Conservation (phyloP, 257 asterid species). For the Petunia axillaris region DNA sequence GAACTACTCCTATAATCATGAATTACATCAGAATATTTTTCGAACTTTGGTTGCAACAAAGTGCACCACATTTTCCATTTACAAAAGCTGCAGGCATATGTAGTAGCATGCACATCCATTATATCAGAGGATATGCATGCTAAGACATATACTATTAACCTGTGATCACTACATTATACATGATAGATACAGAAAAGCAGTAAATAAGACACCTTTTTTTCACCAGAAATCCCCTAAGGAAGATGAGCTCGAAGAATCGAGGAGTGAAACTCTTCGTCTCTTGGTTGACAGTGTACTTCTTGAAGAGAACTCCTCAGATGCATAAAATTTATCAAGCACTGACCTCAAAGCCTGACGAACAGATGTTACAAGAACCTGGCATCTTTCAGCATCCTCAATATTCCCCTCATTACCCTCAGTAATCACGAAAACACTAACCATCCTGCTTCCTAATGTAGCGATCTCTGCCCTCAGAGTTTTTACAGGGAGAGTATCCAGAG, state of each 20-base stretch:
- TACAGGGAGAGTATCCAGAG: conserved; percentile 66
- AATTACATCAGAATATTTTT: neutral
- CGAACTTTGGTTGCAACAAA: conserved; percentile 20
- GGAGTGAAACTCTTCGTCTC: conserved; percentile 64
- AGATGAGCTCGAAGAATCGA: conserved; percentile 47
- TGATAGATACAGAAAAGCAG: conserved; percentile 24
- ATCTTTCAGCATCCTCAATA: conserved; percentile 37
- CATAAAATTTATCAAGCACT: conserved; percentile 80
- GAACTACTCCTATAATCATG: neutral
- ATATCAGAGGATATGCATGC: conserved; percentile 62
- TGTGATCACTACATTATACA: conserved; percentile 25
- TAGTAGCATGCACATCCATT: conserved; percentile 69
- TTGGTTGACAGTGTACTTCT: conserved; percentile 57
- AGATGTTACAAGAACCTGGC: conserved; percentile 44
- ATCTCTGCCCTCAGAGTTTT: conserved; percentile 65
- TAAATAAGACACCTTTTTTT: conserved; percentile 26
- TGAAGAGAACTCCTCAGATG: conserved; percentile 73
- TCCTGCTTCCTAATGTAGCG: conserved; percentile 73
- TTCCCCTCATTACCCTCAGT: conserved; percentile 39
- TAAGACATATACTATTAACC: conserved; percentile 56
- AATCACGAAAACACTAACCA: conserved; percentile 68
- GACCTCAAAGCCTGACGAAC: conserved; percentile 63
- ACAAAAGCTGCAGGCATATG: conserved; percentile 51
- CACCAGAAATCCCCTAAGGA: conserved; percentile 63
- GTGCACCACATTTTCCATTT: conserved; percentile 29